phyloP scores from a whole-genome alignment of 2,329 filamentous ascomycete genomes.

The Aureobasidium vineae region DNA sequence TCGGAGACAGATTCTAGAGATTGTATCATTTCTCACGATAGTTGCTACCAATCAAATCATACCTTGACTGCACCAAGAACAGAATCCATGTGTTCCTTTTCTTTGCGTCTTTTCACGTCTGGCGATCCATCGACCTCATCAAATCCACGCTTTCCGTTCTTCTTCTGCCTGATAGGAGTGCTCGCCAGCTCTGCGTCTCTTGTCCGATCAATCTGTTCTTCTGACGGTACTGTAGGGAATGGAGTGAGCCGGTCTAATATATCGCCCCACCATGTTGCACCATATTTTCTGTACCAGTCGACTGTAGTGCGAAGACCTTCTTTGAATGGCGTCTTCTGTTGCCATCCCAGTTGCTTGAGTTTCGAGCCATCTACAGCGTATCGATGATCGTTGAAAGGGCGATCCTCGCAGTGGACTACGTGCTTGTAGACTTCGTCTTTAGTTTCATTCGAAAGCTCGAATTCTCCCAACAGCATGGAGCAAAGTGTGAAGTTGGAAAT shows the following conservation, averaged over 20 bases:
- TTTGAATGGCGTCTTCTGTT: constrained; percentile 63
- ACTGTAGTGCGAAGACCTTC: constrained; percentile 64
- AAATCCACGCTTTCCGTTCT: background rate
- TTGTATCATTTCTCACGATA: background rate
- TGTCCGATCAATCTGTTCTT: background rate
- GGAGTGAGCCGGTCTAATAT: constrained; percentile 67
- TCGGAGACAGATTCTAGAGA: background rate
- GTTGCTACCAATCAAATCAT: background rate
- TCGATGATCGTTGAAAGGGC: constrained; percentile 73
- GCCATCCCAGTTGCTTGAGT: constrained; percentile 65
- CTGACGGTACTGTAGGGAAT: constrained; percentile 48
- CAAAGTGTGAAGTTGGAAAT: constrained; percentile 72
- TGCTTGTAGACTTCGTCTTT: constrained; percentile 58
- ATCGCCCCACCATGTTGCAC: constrained; percentile 68
- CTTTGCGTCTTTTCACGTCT: background rate
- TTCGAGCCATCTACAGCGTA: constrained; percentile 71
- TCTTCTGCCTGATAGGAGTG: background rate
- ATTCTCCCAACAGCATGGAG: constrained; percentile 60
- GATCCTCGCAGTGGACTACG: constrained; percentile 73
- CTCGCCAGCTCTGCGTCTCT: background rate
- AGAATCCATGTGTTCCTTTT: background rate
- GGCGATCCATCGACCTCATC: background rate
- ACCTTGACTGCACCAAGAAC: constrained; percentile 12
- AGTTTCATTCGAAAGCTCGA: constrained; percentile 55
- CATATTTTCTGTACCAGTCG: constrained; percentile 65